These are phyloP conservation scores for Blastobotrys persicus DNA, from an alignment of 1,139 yeast species.

Conservation along the genomic window DNA sequence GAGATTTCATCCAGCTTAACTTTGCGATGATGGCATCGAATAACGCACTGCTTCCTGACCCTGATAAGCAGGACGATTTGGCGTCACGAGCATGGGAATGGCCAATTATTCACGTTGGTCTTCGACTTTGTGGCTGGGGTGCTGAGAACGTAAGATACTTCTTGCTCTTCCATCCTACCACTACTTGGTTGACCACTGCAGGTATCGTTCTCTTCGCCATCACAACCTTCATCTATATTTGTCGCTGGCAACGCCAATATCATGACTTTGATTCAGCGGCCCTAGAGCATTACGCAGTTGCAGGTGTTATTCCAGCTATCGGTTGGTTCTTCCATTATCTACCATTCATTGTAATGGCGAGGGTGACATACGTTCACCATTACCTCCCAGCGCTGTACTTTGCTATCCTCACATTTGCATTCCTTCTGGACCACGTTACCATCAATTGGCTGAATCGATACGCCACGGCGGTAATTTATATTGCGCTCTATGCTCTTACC, in stretches of 20 bases:
- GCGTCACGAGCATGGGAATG: constrained; percentile 97
- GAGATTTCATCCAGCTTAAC: constrained; percentile 88
- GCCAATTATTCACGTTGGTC: constrained; percentile 91
- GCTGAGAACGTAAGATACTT: constrained; percentile 76
- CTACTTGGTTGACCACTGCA: constrained; percentile 86
- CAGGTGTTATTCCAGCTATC: constrained; percentile 84
- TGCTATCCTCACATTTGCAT: constrained; percentile 80
- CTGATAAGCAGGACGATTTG: constrained; percentile 85
- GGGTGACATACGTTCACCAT: constrained; percentile 97
- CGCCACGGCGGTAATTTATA: constrained; percentile 34
- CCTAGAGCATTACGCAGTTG: constrained; percentile 55
- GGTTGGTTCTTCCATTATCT: constrained; percentile 94
- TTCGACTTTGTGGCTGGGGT: constrained; percentile 95
- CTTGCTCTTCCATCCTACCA: constrained; percentile 89
- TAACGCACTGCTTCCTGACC: constrained; percentile 91
- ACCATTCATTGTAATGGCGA: constrained; percentile 92
- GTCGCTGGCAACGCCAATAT: constrained; percentile 94
- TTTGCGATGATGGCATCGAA: constrained; percentile 99
- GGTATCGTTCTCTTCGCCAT: constrained; percentile 63
- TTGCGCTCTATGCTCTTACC: constrained; percentile 52
- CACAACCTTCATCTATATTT: constrained; percentile 54
- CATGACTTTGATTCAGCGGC: constrained; percentile 55
- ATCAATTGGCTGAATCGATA: constrained; percentile 38
- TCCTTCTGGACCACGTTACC: constrained; percentile 66
- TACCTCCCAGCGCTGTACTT: constrained; percentile 95